Evolutionary conservation across 257 asterid genomes (phyloP), one percentile per base, ranked within the genome.

Genomic region (Buddleja alternifolia): DNA sequence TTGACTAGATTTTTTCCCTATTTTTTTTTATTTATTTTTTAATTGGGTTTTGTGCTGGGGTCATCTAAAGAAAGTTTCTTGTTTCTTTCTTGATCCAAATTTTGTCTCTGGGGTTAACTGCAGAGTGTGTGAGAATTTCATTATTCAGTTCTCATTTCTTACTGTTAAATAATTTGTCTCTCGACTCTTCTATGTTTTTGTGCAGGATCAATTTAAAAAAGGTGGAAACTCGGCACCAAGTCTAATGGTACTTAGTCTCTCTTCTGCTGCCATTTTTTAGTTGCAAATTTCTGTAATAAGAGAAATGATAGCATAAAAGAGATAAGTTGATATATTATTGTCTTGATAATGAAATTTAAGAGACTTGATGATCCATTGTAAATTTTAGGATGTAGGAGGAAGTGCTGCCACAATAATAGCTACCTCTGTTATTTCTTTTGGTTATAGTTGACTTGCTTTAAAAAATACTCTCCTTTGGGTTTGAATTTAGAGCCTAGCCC

Each of bases 161-260:
- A 24, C 16, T 34, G 14, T 16, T n/a, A 3, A 9, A 34, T 36
- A 46, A 7, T 9, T 11, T 29, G 34, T 29, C 34, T 29, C 34
- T 29, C 5, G 34, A 14, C n/a, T 60, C 44, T 61, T 44, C 41
- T 6, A 23, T 69, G 40, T 21, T 32, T 42, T 50, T 77, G 29
- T 66, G 50, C 93, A 88, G 95, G 93, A 79, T 34, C 88, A 84
- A 57, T 66, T 84, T 34, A 84, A 70, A 74, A 24, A 64, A 45
- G 41, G 57, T 66, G 90, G 85, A 77, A 81, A 77, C 56, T 60
- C 90, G 12, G 53, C 60, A 10, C 82, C 78, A 0, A 53, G 69
- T 78, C 80, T 82, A 60, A 70, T 76, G 92, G 95, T 87, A 85
- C 41, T 23, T 63, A 20, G 51, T 63, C 67, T 63, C 32, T 41